A percentile compares a stretch with the other conserved stretches of the same genome.
Conservation (phyloP, 2,329 filamentous ascomycete genomes). For the Aspergillus cejpii region DNA sequence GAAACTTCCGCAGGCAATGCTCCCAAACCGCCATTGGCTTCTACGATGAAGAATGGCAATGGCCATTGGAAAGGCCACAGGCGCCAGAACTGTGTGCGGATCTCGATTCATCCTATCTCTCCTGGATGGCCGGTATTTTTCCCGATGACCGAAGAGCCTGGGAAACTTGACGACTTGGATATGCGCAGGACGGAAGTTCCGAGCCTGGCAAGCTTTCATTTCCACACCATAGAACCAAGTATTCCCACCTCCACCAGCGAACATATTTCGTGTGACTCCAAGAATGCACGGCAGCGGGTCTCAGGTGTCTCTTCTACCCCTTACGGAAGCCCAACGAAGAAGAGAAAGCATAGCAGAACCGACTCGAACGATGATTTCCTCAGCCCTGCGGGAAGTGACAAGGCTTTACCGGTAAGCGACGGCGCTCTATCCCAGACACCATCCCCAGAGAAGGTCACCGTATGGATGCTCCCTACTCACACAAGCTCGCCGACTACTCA, state of each 20-base stretch:
- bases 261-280: conserved; percentile 11
- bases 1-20: conserved; percentile 20
- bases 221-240: conserved; percentile 15
- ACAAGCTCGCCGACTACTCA: conserved; percentile 18
- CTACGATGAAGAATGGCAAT: conserved; percentile 30
- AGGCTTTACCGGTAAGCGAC: conserved; percentile 19
- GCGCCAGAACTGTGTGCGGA: conserved; percentile 41
- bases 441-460: conserved; percentile 24
- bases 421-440: conserved; percentile 24
- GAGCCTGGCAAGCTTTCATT: conserved; percentile 11
- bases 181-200: conserved; percentile 21
- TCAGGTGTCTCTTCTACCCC: conserved; percentile 7
- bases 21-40: conserved; percentile 21
- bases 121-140: conserved; percentile 31
- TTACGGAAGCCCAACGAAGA: conserved; percentile 23
- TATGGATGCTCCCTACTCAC: conserved; percentile 24
- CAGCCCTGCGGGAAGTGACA: conserved; percentile 14
- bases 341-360: conserved; percentile 17
- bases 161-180: conserved; percentile 28
- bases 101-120: conserved; percentile 35
- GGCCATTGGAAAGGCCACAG: conserved; percentile 36
- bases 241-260: conserved; percentile 13
- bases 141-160: conserved; percentile 32
- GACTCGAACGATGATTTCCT: conserved; percentile 12
- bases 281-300: conserved; percentile 6